Evolutionary conservation across 2,329 filamentous ascomycete species (phyloP).

Genomic region (Colletotrichum noveboracense): DNA sequence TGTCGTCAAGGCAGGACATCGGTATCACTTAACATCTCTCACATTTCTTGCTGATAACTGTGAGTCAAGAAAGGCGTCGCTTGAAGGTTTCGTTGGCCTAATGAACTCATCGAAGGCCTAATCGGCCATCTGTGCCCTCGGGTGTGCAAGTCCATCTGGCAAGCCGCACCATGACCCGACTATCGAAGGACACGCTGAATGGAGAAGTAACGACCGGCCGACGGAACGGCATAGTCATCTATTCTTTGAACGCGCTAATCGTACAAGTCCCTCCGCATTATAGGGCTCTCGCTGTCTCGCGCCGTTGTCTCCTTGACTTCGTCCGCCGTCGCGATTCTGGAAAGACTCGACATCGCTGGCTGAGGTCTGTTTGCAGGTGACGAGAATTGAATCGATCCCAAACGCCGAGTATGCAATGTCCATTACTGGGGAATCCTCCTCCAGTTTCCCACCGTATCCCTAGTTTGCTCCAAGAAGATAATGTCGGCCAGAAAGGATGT

Average conservation of each 20-base stretch:
- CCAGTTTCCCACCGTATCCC: slow-evolving; percentile 4
- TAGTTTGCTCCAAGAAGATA: not conserved
- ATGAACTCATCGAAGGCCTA: not conserved
- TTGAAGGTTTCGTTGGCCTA: not conserved
- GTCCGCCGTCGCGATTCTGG: not conserved
- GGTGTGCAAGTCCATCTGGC: not conserved
- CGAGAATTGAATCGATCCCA: slow-evolving; percentile 4
- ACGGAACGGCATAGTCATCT: not conserved
- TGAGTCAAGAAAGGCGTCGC: not conserved
- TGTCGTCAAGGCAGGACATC: not conserved
- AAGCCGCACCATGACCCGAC: not conserved
- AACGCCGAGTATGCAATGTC: slow-evolving; percentile 21
- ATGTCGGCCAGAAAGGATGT: not conserved
- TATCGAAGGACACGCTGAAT: not conserved
- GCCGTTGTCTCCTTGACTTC: not conserved
- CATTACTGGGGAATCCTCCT: not conserved
- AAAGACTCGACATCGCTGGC: not conserved
- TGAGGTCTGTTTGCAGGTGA: not conserved
- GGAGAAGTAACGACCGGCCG: not conserved
- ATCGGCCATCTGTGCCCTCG: not conserved
- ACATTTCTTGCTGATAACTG: not conserved
- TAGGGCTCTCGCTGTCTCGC: not conserved
- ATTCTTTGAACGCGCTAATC: not conserved
- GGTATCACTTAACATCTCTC: not conserved
- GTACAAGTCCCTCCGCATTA: slow-evolving; percentile 10